phyloP scores from a whole-genome alignment of 805 yeast genomes.

The Sugiyamaella mastotermitis region DNA sequence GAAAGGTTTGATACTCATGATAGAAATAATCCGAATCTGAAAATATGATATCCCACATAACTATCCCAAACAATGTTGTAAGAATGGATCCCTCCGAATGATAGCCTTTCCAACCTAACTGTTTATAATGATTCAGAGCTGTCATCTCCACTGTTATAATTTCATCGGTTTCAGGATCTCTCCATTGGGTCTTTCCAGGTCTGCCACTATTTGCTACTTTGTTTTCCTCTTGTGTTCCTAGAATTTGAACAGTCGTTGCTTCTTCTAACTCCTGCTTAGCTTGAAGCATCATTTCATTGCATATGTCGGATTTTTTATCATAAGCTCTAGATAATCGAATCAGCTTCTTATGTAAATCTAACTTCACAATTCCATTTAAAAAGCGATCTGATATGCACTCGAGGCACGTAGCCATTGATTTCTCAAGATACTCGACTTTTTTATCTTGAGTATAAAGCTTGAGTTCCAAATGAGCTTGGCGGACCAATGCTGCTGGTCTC shows the following conservation, averaged over 20 bases:
- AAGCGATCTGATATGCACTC: constrained; percentile 20
- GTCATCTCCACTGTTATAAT: constrained; percentile 28
- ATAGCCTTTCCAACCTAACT: constrained; percentile 29
- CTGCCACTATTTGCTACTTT: neutral
- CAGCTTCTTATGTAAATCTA: constrained; percentile 24
- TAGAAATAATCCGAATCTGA: constrained; percentile 24
- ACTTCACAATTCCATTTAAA: constrained; percentile 15
- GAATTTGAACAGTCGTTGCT: neutral
- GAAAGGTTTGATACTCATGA: constrained; percentile 30
- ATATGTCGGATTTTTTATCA: no score
- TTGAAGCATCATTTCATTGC: neutral
- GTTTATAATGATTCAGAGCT: constrained; percentile 27
- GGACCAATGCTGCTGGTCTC: constrained; percentile 19
- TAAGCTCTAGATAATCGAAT: constrained; percentile 6
- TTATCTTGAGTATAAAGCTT: neutral
- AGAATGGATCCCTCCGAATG: constrained; percentile 32
- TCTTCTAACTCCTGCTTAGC: neutral
- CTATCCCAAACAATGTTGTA: constrained; percentile 24
- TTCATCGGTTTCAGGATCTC: neutral
- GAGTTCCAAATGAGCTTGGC: constrained; percentile 24
- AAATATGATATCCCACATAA: constrained; percentile 30
- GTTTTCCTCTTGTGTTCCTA: neutral
- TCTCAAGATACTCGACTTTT: constrained; percentile 19
- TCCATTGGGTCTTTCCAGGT: constrained; percentile 1
- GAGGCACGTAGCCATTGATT: constrained; percentile 24